Conservation (phyloP, 176 grass and related monocot species). For the Oryza glumipatula region DNA sequence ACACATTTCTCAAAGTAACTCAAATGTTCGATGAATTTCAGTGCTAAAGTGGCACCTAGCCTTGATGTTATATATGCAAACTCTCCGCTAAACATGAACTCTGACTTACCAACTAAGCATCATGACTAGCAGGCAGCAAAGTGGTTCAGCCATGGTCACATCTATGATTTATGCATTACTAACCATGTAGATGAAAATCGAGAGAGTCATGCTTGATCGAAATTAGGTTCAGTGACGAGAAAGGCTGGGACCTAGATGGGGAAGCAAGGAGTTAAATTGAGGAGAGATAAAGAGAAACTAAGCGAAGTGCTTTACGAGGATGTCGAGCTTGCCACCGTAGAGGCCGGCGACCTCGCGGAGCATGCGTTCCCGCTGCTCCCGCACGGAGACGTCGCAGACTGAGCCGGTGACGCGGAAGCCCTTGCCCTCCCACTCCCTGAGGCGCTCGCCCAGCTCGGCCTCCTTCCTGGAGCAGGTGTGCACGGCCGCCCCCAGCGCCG, state of each 20-base stretch:
- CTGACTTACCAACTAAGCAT: no score
- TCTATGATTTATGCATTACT: not conserved
- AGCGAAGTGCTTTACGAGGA: conserved; percentile 32
- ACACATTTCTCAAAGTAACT: no score
- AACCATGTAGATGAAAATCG: not conserved
- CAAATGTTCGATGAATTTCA: no score
- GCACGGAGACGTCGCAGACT: conserved; percentile 32
- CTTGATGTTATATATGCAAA: no score
- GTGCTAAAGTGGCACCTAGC: no score
- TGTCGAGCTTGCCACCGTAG: conserved; percentile 42
- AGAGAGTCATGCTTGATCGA: not conserved
- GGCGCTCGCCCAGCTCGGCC: conserved; percentile 27
- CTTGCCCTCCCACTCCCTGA: not conserved
- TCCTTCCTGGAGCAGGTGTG: conserved; percentile 37
- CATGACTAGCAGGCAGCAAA: no score
- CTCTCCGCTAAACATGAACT: no score
- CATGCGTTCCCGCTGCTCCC: conserved; percentile 23
- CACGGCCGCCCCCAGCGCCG: conserved; percentile 8
- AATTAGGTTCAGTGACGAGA: not conserved
- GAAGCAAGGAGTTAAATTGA: no score
- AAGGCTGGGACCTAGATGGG: no score
- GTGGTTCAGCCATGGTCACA: no score
- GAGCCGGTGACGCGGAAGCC: conserved; percentile 17
- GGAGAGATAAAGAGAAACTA: no score
- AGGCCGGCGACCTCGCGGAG: not conserved